A percentile compares a stretch with the other conserved stretches of the same genome.
These are phyloP conservation scores for Prunus persica DNA, from an alignment of 306 rosid species.

Conservation along the genomic window DNA sequence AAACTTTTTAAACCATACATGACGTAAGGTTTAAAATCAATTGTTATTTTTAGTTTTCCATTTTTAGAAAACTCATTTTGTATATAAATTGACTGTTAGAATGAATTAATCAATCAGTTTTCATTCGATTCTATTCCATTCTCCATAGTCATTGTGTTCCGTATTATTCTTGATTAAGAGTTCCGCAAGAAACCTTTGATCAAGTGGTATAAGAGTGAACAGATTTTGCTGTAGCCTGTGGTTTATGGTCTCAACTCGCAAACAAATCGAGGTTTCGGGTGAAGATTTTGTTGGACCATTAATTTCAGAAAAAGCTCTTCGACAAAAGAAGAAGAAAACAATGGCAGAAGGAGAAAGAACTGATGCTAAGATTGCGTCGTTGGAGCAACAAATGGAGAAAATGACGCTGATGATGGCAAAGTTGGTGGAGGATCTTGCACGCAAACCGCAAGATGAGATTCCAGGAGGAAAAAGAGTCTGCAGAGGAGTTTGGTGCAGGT, in stretches of 20 bases:
- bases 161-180: neutral
- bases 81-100: too few relatives aligned
- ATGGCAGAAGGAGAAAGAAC: neutral
- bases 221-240: neutral
- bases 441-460: neutral
- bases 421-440: neutral
- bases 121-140: too few relatives aligned
- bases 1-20: too few relatives aligned
- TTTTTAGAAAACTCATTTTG: too few relatives aligned
- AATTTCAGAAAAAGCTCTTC: neutral
- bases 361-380: neutral
- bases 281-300: neutral
- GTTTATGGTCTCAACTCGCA: neutral
- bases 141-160: neutral
- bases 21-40: too few relatives aligned
- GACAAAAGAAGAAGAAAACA: neutral
- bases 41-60: too few relatives aligned
- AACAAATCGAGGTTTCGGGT: neutral
- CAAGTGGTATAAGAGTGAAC: neutral
- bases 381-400: neutral
- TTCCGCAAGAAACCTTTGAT: neutral
- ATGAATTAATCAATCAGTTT: too few relatives aligned
- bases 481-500: neutral
- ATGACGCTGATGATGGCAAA: neutral
- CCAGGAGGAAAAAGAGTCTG: neutral